These are phyloP conservation scores for Trichoderma gracile DNA, from an alignment of 2,329 filamentous ascomycete species.

Conservation along the genomic window DNA sequence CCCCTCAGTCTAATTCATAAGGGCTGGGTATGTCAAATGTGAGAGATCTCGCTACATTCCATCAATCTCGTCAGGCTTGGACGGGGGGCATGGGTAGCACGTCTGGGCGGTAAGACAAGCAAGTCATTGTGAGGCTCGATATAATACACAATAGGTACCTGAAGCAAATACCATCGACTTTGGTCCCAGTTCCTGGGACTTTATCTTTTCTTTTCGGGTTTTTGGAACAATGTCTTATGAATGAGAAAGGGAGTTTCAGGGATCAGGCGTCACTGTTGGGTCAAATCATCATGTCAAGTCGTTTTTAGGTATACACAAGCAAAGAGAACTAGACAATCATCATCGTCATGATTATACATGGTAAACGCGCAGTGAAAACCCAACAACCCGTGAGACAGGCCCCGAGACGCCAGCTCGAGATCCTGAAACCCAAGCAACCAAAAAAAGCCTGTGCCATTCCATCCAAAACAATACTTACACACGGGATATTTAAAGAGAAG, in stretches of 20 bases:
- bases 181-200: not conserved
- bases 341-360: slow-evolving; percentile 6
- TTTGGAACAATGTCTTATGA: too few relatives aligned
- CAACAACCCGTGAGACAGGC: not conserved
- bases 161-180: not conserved
- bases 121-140: not conserved
- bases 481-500: slow-evolving; percentile 1
- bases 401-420: not conserved
- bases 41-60: not conserved
- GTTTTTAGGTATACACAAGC: not conserved
- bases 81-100: not conserved
- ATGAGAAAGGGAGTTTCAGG: not conserved
- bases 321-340: not conserved
- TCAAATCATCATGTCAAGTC: not conserved
- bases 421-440: not conserved
- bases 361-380: not conserved
- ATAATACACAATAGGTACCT: not conserved
- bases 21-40: slow-evolving; percentile 26
- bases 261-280: not conserved
- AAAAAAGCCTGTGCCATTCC: slow-evolving; percentile 3
- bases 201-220: too few relatives aligned
- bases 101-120: not conserved
- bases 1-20: slow-evolving; percentile 45
- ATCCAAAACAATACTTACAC: not conserved
- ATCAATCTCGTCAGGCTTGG: not conserved